Evolutionary conservation across 2,329 filamentous ascomycete genomes (phyloP).

Genomic region (Colletotrichum eleusines): DNA sequence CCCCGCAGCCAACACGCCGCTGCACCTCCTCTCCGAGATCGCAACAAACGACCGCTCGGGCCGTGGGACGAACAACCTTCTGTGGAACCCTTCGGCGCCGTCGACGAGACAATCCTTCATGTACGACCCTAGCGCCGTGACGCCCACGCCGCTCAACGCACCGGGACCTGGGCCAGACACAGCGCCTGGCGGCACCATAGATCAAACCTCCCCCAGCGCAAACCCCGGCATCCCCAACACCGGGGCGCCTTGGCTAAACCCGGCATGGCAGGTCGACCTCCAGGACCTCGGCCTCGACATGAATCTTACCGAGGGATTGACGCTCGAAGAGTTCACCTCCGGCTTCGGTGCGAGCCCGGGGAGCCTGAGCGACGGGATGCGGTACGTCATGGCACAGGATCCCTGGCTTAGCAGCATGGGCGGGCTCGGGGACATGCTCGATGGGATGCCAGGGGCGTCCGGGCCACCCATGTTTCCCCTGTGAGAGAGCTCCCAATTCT

Average conservation of each 20-base stretch:
- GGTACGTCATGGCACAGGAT: conserved; percentile 53
- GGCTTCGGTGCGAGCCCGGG: conserved; percentile 39
- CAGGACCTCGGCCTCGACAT: conserved; percentile 38
- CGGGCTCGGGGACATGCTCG: conserved; percentile 48
- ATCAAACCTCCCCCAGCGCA: neutral
- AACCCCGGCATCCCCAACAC: neutral
- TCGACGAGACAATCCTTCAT: conserved; percentile 53
- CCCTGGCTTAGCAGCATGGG: conserved; percentile 56
- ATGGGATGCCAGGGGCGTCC: conserved; percentile 49
- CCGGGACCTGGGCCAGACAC: conserved; percentile 17
- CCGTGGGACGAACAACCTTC: conserved; percentile 34
- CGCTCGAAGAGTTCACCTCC: conserved; percentile 38
- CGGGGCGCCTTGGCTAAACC: conserved; percentile 22
- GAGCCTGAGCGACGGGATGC: conserved; percentile 46
- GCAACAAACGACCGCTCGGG: conserved; percentile 58
- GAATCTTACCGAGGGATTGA: conserved; percentile 36
- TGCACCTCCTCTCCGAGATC: conserved; percentile 69
- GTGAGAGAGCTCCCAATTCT: conserved; percentile 37
- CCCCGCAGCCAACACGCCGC: conserved; percentile 61
- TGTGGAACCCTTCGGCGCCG: conserved; percentile 44
- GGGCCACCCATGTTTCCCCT: conserved; percentile 51
- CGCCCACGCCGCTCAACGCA: conserved; percentile 22
- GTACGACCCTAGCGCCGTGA: conserved; percentile 47
- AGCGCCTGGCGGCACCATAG: conserved; percentile 9
- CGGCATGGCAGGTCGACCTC: conserved; percentile 22